Percentiles rank a stretch among this genome's conserved stretches.
Evolutionary conservation across 768 basidiomycete species (phyloP).

Genomic region (Galerina sulciceps): DNA sequence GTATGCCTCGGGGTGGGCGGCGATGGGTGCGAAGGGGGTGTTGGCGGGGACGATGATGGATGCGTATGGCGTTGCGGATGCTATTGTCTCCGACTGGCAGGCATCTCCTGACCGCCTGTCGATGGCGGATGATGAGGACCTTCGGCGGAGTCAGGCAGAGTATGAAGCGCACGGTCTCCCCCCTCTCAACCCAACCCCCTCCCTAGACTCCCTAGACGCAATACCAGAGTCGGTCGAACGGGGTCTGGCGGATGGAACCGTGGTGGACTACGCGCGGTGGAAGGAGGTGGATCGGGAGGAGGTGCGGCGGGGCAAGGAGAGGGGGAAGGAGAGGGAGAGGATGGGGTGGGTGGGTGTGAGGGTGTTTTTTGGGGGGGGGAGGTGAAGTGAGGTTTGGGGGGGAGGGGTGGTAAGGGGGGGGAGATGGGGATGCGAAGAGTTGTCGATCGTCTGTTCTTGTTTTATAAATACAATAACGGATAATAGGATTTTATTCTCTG

Average conservation of each 20-base stretch:
- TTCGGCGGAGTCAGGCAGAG: conserved; percentile 6
- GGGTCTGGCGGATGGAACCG: conserved; percentile 41
- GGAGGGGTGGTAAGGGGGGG: too few relatives aligned
- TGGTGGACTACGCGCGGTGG: conserved; percentile 79
- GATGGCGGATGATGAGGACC: neutral
- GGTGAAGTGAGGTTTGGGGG: too few relatives aligned
- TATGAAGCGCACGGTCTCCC: conserved; percentile 15
- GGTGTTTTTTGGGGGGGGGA: conserved; percentile 24
- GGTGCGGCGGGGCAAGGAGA: conserved; percentile 52
- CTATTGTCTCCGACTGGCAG: conserved; percentile 63
- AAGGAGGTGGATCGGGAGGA: conserved; percentile 76
- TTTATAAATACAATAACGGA: too few relatives aligned
- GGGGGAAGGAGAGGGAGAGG: conserved; percentile 77
- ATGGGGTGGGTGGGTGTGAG: conserved; percentile 70
- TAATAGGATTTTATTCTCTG: too few relatives aligned
- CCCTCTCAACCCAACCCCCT: conserved; percentile 39
- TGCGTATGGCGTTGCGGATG: conserved; percentile 79
- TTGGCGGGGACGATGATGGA: conserved; percentile 93
- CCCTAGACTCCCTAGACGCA: conserved; percentile 50
- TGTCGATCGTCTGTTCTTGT: too few relatives aligned
- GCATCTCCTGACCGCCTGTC: neutral
- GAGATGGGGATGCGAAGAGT: too few relatives aligned
- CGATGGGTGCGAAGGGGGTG: conserved; percentile 89
- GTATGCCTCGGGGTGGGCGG: conserved; percentile 96
- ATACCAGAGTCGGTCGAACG: conserved; percentile 52